phyloP scores from a whole-genome alignment of 2,329 filamentous ascomycete species.

The Monosporascus sp. region DNA sequence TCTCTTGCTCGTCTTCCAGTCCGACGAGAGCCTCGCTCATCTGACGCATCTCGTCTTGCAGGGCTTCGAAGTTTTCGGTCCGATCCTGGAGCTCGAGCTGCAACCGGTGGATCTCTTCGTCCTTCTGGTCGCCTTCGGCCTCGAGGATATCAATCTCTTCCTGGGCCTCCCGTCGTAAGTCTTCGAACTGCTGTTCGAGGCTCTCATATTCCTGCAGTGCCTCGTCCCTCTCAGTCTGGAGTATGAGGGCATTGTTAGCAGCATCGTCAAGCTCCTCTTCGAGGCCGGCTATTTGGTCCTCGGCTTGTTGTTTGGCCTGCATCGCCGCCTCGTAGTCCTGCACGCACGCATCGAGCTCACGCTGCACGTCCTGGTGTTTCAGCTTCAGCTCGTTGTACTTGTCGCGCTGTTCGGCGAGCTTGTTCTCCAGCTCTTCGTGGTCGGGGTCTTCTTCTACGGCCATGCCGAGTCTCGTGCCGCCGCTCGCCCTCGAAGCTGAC shows the following conservation, averaged over 20 bases:
- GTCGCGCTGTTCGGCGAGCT: slow-evolving; percentile 78
- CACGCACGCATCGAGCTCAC: slow-evolving; percentile 74
- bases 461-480: slow-evolving; percentile 57
- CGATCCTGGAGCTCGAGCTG: slow-evolving; percentile 68
- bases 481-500: slow-evolving; percentile 69
- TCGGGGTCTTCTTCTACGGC: slow-evolving; percentile 66
- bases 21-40: slow-evolving; percentile 82
- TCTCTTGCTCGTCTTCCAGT: slow-evolving; percentile 83
- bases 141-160: slow-evolving; percentile 64
- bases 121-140: slow-evolving; percentile 66
- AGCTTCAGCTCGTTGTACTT: slow-evolving; percentile 81
- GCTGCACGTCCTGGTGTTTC: slow-evolving; percentile 82
- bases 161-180: slow-evolving; percentile 57
- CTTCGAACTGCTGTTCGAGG: slow-evolving; percentile 57
- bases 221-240: slow-evolving; percentile 84
- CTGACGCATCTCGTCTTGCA: slow-evolving; percentile 89
- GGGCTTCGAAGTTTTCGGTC: slow-evolving; percentile 81
- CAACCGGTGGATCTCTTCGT: slow-evolving; percentile 64
- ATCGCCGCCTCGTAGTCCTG: slow-evolving; percentile 73
- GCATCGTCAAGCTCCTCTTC: slow-evolving; percentile 78
- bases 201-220: slow-evolving; percentile 61
- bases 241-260: slow-evolving; percentile 70
- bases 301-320: slow-evolving; percentile 55
- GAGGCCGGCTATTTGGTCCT: slow-evolving; percentile 54
- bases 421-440: slow-evolving; percentile 80